Evolutionary conservation across 1,284 basidiomycete species (phyloP), one percentile per base, ranked within the genome.

Genomic region (Lentinula novae-zelandiae): DNA sequence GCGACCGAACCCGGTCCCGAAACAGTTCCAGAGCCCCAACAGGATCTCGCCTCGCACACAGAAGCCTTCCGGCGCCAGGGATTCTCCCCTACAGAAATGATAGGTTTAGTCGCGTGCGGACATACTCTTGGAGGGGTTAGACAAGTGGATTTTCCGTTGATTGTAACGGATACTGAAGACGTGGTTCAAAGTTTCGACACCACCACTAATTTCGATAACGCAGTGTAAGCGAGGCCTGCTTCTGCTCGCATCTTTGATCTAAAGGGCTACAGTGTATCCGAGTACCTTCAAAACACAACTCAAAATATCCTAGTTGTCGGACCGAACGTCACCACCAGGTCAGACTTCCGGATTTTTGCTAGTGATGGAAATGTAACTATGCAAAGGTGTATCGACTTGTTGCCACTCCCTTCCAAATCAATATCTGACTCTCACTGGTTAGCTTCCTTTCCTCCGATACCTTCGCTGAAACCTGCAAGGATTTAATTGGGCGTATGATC

Each of bases 101-200:
- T 74, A 49, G 65, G 64, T 46, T 67, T 74, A 38, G 67, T 69
- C 13, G 71, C 72, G 2, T 75, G 73, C 63, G 72, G 72, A 33
- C 72, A 73, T 65, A 69, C 69, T 1, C 62, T 75, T 31, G 72
- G 73, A 22, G 72, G 72, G 22, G 72, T 75, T 5, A 66, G 70
- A 40, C 70, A 69, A 57, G 66, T 63, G 2, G 72, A 73, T 59
- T 73, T 74, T 17, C 54, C 56, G 5, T 46, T 52, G 67, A 70
- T 46, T 57, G 66, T 42, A 39, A 57, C 46, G 22, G 20, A 56
- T 56, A 13, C 39, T 13, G 36, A 34, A 27, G 33, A 31, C 8
- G 52, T n/a, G 2, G 42, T 65, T 38, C 60, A 49, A 15, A 64
- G 67, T 39, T 54, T 59, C 17, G 69, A 71, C 56, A 66, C 65